Percentiles rank a stretch among this genome's conserved stretches.
Evolutionary conservation across 2,329 filamentous ascomycete genomes (phyloP).

Genomic region (Diaporthe velutina): DNA sequence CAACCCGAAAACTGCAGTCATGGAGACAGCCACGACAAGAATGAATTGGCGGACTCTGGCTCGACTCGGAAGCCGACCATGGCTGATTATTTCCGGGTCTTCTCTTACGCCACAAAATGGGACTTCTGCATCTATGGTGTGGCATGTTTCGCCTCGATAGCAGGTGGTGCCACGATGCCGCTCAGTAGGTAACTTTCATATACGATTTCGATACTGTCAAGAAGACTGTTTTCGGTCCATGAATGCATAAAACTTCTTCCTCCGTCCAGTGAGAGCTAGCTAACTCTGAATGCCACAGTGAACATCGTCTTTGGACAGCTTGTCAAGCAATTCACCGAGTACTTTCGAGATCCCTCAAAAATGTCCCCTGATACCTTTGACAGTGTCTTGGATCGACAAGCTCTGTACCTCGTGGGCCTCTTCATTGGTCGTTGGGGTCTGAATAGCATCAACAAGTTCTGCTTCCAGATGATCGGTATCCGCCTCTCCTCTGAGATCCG

Average conservation of each 20-base stretch:
- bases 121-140: constrained; percentile 61
- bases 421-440: constrained; percentile 1
- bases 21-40: not conserved
- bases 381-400: not conserved
- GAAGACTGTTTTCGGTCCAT: not conserved
- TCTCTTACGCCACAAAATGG: constrained; percentile 65
- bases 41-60: not conserved
- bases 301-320: constrained; percentile 70
- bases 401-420: constrained; percentile 28
- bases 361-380: constrained; percentile 1
- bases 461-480: constrained; percentile 71
- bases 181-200: constrained; percentile 48
- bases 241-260: not conserved
- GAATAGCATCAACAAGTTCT: constrained; percentile 50
- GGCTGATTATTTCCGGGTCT: constrained; percentile 62
- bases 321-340: constrained; percentile 59
- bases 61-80: not conserved
- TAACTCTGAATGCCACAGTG: constrained; percentile 46
- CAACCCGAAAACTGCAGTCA: not conserved
- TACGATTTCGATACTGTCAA: not conserved
- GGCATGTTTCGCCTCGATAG: constrained; percentile 63
- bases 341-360: constrained; percentile 16
- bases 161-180: constrained; percentile 67
- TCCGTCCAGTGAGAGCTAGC: not conserved
- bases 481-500: constrained; percentile 71